A percentile compares a stretch with the other conserved stretches of the same genome.
Conservation (phyloP, 306 rosid genomes). For the Adenanthera pavonina region DNA sequence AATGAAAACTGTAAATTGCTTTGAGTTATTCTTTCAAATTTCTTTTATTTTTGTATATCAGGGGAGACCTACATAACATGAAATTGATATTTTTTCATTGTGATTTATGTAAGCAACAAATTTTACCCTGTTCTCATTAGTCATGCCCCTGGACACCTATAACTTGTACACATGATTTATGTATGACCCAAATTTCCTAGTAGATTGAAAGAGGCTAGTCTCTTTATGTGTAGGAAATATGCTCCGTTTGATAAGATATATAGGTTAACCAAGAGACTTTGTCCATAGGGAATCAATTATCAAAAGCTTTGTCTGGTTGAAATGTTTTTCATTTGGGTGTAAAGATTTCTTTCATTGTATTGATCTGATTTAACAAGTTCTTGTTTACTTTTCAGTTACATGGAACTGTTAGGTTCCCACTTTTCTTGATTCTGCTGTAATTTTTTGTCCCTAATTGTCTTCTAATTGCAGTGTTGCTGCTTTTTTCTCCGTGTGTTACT, state of each 20-base stretch:
- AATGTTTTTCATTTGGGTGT: constrained; percentile 57
- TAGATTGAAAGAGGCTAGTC: too few relatives aligned
- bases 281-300: constrained; percentile 46
- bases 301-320: constrained; percentile 63
- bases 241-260: background rate
- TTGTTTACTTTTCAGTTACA: background rate
- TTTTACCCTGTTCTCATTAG: background rate
- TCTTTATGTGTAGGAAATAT: too few relatives aligned
- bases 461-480: background rate
- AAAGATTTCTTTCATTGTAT: background rate
- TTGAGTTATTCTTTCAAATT: too few relatives aligned
- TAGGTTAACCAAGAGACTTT: background rate
- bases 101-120: background rate
- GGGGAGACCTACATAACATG: background rate
- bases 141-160: background rate
- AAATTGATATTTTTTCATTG: background rate
- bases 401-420: background rate
- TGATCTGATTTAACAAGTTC: background rate
- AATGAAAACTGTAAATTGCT: background rate
- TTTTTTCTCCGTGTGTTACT: background rate
- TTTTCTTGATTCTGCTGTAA: background rate
- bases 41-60: background rate
- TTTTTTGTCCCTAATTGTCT: background rate
- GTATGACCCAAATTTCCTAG: background rate
- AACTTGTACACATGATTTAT: background rate